Conservation (phyloP, 2,329 filamentous ascomycete species). For the Fusarium brachygibbosum region DNA sequence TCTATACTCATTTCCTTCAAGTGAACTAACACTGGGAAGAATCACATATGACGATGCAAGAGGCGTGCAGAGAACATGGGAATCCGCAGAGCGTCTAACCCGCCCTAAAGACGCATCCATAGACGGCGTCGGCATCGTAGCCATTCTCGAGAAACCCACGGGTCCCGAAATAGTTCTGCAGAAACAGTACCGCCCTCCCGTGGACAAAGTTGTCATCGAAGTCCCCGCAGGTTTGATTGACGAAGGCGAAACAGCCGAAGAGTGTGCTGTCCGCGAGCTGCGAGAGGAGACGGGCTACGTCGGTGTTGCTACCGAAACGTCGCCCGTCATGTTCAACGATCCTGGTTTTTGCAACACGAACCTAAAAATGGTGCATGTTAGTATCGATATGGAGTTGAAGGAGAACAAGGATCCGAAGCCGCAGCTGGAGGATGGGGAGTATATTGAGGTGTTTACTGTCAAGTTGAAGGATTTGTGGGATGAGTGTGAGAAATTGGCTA, state of each 20-base stretch:
- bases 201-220: conserved; percentile 72
- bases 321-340: conserved; percentile 76
- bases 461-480: conserved; percentile 74
- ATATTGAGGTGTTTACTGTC: conserved; percentile 83
- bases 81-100: conserved; percentile 78
- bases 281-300: conserved; percentile 77
- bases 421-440: conserved; percentile 82
- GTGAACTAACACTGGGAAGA: conserved; percentile 53
- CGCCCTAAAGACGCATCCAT: conserved; percentile 72
- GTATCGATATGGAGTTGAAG: conserved; percentile 75
- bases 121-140: conserved; percentile 80
- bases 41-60: conserved; percentile 75
- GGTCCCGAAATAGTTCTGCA: conserved; percentile 72
- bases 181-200: conserved; percentile 75
- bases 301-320: conserved; percentile 67
- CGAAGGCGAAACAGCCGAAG: conserved; percentile 70
- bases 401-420: conserved; percentile 79
- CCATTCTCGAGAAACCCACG: conserved; percentile 70
- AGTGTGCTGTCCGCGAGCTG: conserved; percentile 74
- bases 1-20: neutral
- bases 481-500: conserved; percentile 75
- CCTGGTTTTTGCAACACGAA: conserved; percentile 77
- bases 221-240: conserved; percentile 75
- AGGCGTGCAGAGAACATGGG: conserved; percentile 73
- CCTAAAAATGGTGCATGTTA: conserved; percentile 78